These are phyloP conservation scores for Eucalyptus decipiens DNA, from an alignment of 345 rosid species.

Conservation along the genomic window DNA sequence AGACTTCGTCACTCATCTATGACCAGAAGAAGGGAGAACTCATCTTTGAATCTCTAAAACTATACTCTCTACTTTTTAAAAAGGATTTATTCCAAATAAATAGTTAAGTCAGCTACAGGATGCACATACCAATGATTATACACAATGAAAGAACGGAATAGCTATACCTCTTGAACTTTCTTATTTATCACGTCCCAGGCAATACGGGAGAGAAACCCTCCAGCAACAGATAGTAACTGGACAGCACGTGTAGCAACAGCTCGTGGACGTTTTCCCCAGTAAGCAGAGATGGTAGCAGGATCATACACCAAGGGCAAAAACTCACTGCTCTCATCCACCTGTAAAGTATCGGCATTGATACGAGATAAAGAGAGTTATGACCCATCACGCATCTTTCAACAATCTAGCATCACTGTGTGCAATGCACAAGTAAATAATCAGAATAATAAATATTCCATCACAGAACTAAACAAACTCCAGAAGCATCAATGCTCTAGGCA, in stretches of 20 bases:
- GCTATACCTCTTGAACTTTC: constrained; percentile 71
- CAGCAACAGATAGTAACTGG: constrained; percentile 84
- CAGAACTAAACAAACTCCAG: background rate
- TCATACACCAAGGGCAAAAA: constrained; percentile 87
- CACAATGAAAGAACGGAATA: background rate
- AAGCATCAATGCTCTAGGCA: background rate
- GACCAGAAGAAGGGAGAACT: background rate
- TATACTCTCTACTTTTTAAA: background rate
- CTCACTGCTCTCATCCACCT: constrained; percentile 92
- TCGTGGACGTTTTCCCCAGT: constrained; percentile 96
- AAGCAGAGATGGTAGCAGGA: constrained; percentile 74
- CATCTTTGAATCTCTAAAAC: background rate
- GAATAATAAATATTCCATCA: background rate
- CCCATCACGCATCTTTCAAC: background rate
- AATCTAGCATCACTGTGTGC: background rate
- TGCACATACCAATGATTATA: background rate
- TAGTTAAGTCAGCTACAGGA: background rate
- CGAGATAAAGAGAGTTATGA: background rate
- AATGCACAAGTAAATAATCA: background rate
- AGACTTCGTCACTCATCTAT: background rate
- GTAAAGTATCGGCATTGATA: background rate
- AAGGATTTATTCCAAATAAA: background rate
- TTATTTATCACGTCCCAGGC: constrained; percentile 66
- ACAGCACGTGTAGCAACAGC: constrained; percentile 81
- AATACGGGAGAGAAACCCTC: constrained; percentile 84